Evolutionary conservation across 106 monocot species (phyloP).

Genomic region (Allium fistulosum): DNA sequence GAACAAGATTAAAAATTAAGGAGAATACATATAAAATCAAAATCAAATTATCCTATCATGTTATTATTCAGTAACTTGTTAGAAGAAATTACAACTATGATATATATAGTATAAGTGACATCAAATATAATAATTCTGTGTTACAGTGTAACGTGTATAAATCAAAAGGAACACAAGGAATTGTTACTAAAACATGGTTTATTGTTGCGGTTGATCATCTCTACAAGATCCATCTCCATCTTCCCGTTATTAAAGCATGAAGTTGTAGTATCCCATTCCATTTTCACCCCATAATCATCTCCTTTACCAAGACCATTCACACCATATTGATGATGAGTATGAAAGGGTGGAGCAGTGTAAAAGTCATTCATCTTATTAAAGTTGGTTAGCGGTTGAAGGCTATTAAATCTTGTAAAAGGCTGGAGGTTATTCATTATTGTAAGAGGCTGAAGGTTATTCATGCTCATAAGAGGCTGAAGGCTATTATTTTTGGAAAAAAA

Average conservation of each 20-base stretch:
- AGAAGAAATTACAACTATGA: too few relatives aligned
- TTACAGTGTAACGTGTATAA: too few relatives aligned
- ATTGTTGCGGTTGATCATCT: conserved; percentile 3
- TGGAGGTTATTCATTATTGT: background rate
- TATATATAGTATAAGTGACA: too few relatives aligned
- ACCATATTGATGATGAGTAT: background rate
- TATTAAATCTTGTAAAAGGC: background rate
- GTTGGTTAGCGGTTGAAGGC: background rate
- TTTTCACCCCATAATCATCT: background rate
- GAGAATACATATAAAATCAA: too few relatives aligned
- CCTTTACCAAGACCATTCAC: background rate
- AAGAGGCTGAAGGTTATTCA: background rate
- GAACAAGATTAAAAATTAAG: too few relatives aligned
- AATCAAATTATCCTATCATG: too few relatives aligned
- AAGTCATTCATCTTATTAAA: background rate
- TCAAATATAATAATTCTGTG: too few relatives aligned
- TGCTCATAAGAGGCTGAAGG: background rate
- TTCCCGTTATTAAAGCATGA: too few relatives aligned
- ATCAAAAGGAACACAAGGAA: too few relatives aligned
- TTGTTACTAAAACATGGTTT: too few relatives aligned
- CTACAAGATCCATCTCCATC: conserved; percentile 7
- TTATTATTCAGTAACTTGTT: too few relatives aligned
- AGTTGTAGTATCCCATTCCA: background rate
- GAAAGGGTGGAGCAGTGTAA: background rate
- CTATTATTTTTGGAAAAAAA: background rate